These are phyloP conservation scores for Beauveria sp. DNA, from an alignment of 2,329 filamentous ascomycete genomes.

Conservation along the genomic window DNA sequence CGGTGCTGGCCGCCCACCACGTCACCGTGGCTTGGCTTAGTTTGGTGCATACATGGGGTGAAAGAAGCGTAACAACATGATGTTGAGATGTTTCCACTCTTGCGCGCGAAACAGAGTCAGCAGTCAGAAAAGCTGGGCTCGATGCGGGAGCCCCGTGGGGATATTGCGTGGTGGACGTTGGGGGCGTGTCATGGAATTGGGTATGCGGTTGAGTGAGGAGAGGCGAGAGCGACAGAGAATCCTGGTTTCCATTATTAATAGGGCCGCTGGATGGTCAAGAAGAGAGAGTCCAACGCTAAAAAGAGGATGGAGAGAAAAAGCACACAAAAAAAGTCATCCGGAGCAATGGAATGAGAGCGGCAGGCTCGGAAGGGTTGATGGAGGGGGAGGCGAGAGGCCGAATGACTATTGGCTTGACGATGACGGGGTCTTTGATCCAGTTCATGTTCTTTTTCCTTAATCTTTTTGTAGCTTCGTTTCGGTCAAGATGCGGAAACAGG, in stretches of 20 bases:
- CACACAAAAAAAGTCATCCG: background rate
- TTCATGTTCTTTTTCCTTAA: background rate
- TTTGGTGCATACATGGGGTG: too few relatives aligned
- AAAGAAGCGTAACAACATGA: background rate
- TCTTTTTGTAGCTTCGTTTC: background rate
- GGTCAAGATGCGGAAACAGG: background rate
- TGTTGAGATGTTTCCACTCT: background rate
- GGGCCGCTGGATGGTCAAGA: background rate
- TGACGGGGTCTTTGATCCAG: background rate
- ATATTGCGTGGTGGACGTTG: background rate
- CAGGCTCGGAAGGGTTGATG: background rate
- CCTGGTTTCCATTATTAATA: slow-evolving; percentile 2
- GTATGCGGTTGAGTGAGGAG: background rate
- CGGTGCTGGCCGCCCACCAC: background rate
- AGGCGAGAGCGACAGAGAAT: background rate
- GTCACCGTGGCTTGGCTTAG: background rate
- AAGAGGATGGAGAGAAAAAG: background rate
- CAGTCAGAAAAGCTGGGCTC: background rate
- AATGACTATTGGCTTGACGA: background rate
- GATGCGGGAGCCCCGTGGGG: slow-evolving; percentile 7
- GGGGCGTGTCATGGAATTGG: background rate
- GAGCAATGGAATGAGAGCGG: background rate
- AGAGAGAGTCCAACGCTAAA: background rate
- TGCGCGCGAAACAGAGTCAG: background rate
- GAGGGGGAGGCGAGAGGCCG: background rate